A percentile compares a stretch with the other conserved stretches of the same genome.
Conservation (phyloP, 2,329 filamentous ascomycete species). For the Aureobasidium zeae region DNA sequence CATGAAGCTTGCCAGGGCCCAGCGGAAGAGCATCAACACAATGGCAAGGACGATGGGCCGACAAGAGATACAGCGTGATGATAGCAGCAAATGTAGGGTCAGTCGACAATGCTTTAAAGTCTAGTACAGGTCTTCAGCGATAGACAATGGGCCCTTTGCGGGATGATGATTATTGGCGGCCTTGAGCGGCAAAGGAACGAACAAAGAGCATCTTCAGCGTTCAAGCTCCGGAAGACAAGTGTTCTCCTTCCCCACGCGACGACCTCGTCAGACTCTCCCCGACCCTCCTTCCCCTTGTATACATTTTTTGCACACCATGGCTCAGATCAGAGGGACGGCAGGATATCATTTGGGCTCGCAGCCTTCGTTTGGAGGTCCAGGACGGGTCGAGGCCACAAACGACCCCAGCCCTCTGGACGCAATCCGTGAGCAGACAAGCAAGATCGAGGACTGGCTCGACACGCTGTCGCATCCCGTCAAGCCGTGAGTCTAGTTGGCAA, state of each 20-base stretch:
- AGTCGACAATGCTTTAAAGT: too few species aligned
- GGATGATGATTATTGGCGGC: conserved; percentile 4
- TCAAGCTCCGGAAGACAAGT: conserved; percentile 13
- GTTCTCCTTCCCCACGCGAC: conserved; percentile 12
- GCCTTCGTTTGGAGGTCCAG: conserved; percentile 47
- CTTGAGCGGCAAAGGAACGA: background rate
- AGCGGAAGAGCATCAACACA: too few species aligned
- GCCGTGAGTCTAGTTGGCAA: conserved; percentile 78
- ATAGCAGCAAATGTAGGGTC: too few species aligned
- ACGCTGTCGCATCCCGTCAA: conserved; percentile 82
- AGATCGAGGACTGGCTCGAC: conserved; percentile 92
- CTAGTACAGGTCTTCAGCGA: too few species aligned
- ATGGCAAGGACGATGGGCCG: too few species aligned
- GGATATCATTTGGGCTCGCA: conserved; percentile 76
- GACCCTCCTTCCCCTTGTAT: background rate
- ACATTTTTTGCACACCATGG: conserved; percentile 32
- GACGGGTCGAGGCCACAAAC: conserved; percentile 50
- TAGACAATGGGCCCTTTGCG: too few species aligned
- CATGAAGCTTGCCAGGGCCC: too few species aligned
- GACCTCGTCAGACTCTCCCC: conserved; percentile 1
- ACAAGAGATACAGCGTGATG: too few species aligned
- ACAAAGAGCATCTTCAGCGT: background rate
- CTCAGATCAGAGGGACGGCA: conserved; percentile 55
- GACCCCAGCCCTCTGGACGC: conserved; percentile 75
- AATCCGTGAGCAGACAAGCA: conserved; percentile 91